Conservation (phyloP, 345 rosid species). For the Rubroshorea leprosula region DNA sequence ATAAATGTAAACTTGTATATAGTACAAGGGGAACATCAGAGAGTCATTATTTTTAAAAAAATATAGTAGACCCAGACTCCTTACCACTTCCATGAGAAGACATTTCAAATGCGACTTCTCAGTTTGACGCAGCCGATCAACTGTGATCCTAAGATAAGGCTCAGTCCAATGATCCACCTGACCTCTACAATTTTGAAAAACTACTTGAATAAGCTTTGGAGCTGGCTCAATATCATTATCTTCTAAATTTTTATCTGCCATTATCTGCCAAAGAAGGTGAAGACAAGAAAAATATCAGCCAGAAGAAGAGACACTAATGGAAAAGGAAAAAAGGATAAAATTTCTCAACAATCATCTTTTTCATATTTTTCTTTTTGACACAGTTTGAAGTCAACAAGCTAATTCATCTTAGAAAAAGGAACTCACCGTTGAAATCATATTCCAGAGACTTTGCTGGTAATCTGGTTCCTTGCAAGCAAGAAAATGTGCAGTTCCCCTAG, state of each 20-base stretch:
- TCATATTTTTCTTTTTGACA: background rate
- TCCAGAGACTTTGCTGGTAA: slow-evolving; percentile 96
- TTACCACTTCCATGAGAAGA: slow-evolving; percentile 96
- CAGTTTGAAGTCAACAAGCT: background rate
- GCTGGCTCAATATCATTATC: slow-evolving; percentile 91
- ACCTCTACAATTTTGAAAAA: slow-evolving; percentile 95
- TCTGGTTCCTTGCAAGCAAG: slow-evolving; percentile 84
- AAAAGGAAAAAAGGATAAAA: background rate
- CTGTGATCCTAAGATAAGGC: slow-evolving; percentile 80
- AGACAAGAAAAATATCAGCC: background rate
- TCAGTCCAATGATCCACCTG: slow-evolving; percentile 98
- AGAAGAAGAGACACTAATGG: background rate
- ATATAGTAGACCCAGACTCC: slow-evolving; percentile 18
- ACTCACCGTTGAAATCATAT: slow-evolving; percentile 88
- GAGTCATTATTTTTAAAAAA: background rate
- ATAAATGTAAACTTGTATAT: background rate
- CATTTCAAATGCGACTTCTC: slow-evolving; percentile 80
- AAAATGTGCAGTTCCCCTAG: slow-evolving; percentile 90
- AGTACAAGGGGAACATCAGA: background rate
- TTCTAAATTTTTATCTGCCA: slow-evolving; percentile 82
- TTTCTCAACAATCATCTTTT: background rate
- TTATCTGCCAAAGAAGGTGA: slow-evolving; percentile 39
- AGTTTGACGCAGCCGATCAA: slow-evolving; percentile 75
- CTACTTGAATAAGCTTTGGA: slow-evolving; percentile 95
- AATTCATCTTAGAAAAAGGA: slow-evolving; percentile 7